Conservation (phyloP, 208 protist genomes). For the Crithidia mellificae region DNA sequence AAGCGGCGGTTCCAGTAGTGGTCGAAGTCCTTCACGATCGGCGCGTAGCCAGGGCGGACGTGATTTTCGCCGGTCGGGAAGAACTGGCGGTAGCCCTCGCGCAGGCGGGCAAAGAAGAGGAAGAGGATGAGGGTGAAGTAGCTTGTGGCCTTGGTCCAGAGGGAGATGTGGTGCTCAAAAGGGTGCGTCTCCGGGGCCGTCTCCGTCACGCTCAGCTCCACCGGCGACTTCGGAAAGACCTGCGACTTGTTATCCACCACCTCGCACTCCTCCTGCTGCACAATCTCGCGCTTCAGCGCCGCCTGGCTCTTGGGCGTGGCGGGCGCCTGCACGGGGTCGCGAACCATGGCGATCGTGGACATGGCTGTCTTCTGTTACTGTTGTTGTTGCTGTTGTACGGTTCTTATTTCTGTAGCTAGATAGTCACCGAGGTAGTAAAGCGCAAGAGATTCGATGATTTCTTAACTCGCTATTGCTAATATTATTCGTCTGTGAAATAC, state of each 20-base stretch:
- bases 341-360: constrained; percentile 21
- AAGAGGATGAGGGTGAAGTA: constrained; percentile 70
- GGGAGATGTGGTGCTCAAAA: constrained; percentile 45
- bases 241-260: constrained; percentile 34
- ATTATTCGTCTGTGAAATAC: background rate
- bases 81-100: constrained; percentile 60
- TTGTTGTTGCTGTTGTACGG: too few relatives aligned
- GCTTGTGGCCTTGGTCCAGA: constrained; percentile 45
- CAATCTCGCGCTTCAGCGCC: constrained; percentile 27
- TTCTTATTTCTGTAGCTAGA: background rate
- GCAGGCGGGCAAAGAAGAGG: constrained; percentile 47
- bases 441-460: background rate
- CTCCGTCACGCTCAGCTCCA: constrained; percentile 13
- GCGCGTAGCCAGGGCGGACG: constrained; percentile 88
- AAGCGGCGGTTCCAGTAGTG: constrained; percentile 94
- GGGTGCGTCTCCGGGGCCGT: constrained; percentile 11
- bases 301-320: constrained; percentile 21
- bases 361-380: background rate
- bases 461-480: background rate
- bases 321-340: constrained; percentile 15
- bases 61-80: constrained; percentile 37
- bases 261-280: constrained; percentile 20
- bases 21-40: constrained; percentile 95
- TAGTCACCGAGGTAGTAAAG: background rate
- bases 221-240: constrained; percentile 21